Evolutionary conservation across 139 green algal species (phyloP).

Genomic region (Limnomonas spitsbergensis): DNA sequence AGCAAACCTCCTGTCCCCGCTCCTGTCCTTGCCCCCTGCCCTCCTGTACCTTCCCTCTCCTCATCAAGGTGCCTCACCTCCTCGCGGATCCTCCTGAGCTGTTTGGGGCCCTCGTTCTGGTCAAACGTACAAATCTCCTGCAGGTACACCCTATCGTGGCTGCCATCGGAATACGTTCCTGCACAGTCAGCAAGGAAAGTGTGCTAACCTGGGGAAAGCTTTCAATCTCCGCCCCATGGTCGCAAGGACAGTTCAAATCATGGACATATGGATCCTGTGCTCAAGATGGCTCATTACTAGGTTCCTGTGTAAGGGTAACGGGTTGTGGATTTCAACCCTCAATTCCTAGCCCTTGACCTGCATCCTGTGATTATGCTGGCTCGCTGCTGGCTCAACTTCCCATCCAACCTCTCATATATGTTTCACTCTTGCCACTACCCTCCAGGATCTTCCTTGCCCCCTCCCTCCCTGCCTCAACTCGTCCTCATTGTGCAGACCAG

Average conservation of each 20-base stretch:
- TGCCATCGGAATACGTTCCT: constrained; percentile 1
- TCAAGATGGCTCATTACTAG: neutral
- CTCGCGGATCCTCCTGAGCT: neutral
- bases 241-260: neutral
- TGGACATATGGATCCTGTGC: neutral
- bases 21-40: no score
- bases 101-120: constrained; percentile 29
- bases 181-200: neutral
- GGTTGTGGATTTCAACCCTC: neutral
- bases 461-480: no score
- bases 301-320: neutral
- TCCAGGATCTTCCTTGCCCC: no score
- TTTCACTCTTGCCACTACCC: no score
- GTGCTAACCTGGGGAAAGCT: neutral
- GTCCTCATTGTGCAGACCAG: no score
- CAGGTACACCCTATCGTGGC: constrained; percentile 16
- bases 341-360: neutral
- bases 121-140: constrained; percentile 45
- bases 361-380: no score
- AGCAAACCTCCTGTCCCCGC: no score
- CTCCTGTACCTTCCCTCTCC: no score
- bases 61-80: neutral
- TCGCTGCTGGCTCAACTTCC: no score
- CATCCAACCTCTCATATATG: no score
- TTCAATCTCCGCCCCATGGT: no score